Base-by-base conservation (phyloP, 257 asterid genomes). In the Misopates orontium region DNA sequence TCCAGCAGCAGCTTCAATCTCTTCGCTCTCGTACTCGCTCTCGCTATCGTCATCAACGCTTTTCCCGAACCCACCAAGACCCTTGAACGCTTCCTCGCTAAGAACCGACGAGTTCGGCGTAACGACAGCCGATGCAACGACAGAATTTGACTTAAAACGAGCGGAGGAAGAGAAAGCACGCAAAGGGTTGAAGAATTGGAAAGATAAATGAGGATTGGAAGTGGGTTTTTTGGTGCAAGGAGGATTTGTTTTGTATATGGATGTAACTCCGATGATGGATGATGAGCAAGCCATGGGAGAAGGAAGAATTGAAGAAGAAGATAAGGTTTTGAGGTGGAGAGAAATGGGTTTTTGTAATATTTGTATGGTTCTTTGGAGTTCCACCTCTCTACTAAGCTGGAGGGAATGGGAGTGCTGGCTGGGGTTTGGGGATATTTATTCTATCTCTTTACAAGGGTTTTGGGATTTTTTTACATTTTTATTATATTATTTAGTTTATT, bases 221-320 rank as follows among this genome's bases (percentile, higher is more conserved):
- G 66, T 67, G 71, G 80, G 76, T 11, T 77, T 75, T 55, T 76
- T 78, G 41, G n/a, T n/a, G n/a, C n/a, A n/a, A n/a, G 86, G 54
- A 19, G 66, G 77, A 56, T 83, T 85, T 20, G 93, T 18, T 50
- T 82, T 85, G 85, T 67, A 78, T 21, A 88, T 20, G 63, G 96
- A 84, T 60, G 95, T 71, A 60, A 86, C 84, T n/a, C 95, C 86
- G 65, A 86, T 71, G 13, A 74, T 69, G 21, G 85, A 82, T 0
- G 94, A 78, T 65, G 89, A 68, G 67, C 73, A 77, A 20, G 83
- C 95, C 95, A 84, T 84, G n/a, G n/a, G 59, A 40, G 70, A 40
- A 69, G 52, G 39, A 55, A 23, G 60, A 64, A 50, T 16, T 58
- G 8, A 44, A 56, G 4, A 24, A 15, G 57, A n/a, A 36, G 12